Evolutionary conservation across 164 flowering plant species (phyloP).

Genomic region (Platanus orientalis): DNA sequence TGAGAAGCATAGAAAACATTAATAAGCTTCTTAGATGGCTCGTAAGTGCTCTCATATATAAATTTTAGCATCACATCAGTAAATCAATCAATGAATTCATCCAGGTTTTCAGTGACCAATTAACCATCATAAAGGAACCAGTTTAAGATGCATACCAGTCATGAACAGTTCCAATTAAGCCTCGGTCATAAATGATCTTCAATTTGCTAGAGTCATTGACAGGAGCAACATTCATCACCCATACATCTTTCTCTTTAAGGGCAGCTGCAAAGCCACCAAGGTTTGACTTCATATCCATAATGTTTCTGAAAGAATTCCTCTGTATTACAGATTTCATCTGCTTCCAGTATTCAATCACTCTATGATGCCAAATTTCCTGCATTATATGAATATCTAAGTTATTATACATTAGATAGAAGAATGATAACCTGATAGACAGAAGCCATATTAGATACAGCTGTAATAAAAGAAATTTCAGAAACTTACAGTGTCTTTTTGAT

Average conservation of each 20-base stretch:
- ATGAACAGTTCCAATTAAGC: conserved; percentile 75
- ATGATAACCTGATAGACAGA: background rate
- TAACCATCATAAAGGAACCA: background rate
- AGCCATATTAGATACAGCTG: background rate
- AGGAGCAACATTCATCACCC: no score
- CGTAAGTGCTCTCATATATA: no score
- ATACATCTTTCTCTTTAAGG: conserved; percentile 64
- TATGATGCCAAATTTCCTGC: conserved; percentile 60
- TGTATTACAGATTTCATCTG: conserved; percentile 53
- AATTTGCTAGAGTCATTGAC: conserved; percentile 52
- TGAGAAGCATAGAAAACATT: no score
- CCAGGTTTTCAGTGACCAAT: no score
- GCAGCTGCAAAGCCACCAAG: conserved; percentile 87
- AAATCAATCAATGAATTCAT: no score
- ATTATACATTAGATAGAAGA: background rate
- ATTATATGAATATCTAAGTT: conserved; percentile 8
- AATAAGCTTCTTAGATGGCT: no score
- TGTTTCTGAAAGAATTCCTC: conserved; percentile 59
- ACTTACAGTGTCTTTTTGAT: conserved; percentile 60
- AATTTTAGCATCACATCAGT: no score
- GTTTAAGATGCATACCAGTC: conserved; percentile 65
- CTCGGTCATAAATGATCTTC: conserved; percentile 73
- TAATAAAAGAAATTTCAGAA: conserved; percentile 4
- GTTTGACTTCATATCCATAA: conserved; percentile 84
- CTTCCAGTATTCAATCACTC: conserved; percentile 77